Conservation (phyloP, 805 yeast species). For the Clavispora vitiphila region DNA sequence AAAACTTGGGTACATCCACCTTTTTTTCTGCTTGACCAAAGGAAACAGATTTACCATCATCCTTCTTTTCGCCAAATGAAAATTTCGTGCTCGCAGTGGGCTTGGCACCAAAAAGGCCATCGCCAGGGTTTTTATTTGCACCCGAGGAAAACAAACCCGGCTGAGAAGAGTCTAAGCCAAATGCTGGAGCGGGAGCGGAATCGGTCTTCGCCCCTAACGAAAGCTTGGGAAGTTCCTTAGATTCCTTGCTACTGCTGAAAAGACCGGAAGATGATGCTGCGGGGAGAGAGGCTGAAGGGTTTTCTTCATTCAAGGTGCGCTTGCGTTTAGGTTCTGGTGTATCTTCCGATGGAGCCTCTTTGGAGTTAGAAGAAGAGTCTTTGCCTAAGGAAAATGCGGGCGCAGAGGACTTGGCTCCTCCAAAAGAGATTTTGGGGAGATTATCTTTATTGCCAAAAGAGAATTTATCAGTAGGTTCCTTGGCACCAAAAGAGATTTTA, state of each 20-base stretch:
- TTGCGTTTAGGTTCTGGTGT: neutral
- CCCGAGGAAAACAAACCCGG: neutral
- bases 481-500: neutral
- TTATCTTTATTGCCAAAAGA: neutral
- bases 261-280: neutral
- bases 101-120: neutral
- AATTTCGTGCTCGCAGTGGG: neutral
- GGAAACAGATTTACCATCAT: neutral
- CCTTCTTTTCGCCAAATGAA: slow-evolving; percentile 2
- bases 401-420: slow-evolving; percentile 2
- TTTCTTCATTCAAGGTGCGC: neutral
- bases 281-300: neutral
- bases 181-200: neutral
- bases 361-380: neutral
- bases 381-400: slow-evolving; percentile 15
- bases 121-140: neutral
- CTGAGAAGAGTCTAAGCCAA: neutral
- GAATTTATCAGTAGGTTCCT: neutral
- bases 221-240: slow-evolving; percentile 10
- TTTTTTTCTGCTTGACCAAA: neutral
- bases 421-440: slow-evolving; percentile 3
- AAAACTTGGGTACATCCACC: slow-evolving; percentile 4
- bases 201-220: slow-evolving; percentile 14
- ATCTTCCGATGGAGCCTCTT: neutral
- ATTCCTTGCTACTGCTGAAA: neutral